These are phyloP conservation scores for Sextonia rubra DNA, from an alignment of 164 flowering plant species.

Conservation along the genomic window DNA sequence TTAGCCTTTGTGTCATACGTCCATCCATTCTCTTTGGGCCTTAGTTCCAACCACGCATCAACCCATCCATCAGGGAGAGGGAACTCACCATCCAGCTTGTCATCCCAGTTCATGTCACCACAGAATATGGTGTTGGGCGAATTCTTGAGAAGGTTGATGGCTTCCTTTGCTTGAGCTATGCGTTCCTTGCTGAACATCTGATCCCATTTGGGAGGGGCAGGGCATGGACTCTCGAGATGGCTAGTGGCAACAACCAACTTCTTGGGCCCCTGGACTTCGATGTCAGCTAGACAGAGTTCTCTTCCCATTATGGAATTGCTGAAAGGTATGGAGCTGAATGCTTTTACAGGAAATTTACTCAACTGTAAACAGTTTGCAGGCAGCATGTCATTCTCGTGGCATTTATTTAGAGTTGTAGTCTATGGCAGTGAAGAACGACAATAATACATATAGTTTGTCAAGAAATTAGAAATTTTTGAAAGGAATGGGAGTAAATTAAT, in stretches of 20 bases:
- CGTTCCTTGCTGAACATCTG: slow-evolving; percentile 92
- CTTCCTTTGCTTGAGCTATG: slow-evolving; percentile 78
- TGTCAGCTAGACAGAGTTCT: slow-evolving; percentile 44
- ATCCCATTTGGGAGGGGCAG: slow-evolving; percentile 88
- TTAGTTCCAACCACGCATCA: slow-evolving; percentile 77
- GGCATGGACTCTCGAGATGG: slow-evolving; percentile 98
- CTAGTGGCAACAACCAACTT: slow-evolving; percentile 70
- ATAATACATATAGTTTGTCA: too few relatives aligned
- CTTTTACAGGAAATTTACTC: slow-evolving; percentile 68
- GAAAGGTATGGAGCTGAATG: slow-evolving; percentile 58
- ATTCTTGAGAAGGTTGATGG: slow-evolving; percentile 39
- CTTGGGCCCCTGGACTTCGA: slow-evolving; percentile 36
- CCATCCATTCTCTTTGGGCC: slow-evolving; percentile 72
- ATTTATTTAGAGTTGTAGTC: neutral
- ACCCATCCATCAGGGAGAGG: slow-evolving; percentile 72
- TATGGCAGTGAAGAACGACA: too few relatives aligned
- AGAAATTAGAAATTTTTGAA: too few relatives aligned
- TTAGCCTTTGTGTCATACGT: slow-evolving; percentile 94
- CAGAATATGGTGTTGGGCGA: slow-evolving; percentile 66
- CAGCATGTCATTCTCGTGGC: slow-evolving; percentile 1
- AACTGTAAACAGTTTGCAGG: slow-evolving; percentile 40
- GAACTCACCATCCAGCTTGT: slow-evolving; percentile 74
- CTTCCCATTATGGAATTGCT: slow-evolving; percentile 78
- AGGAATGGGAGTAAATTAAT: too few relatives aligned
- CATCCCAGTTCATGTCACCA: slow-evolving; percentile 99